Evolutionary conservation across 83 land plant genomes (phyloP), one percentile per base, ranked within the genome.

Genomic region (Diphasiastrum complanatum): DNA sequence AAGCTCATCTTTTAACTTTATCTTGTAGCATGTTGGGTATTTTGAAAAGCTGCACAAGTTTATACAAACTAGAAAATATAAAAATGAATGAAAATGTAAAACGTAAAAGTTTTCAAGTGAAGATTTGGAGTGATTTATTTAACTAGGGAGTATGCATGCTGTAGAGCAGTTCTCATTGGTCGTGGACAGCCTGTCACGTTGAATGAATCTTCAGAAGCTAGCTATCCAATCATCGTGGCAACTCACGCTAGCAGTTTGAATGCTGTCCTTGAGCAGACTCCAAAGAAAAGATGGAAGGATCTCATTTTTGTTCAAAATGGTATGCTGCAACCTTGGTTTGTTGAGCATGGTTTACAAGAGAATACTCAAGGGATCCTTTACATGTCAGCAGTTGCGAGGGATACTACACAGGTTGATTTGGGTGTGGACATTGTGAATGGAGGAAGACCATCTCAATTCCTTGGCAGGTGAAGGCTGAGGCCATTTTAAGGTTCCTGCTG

Each of bases 261-360:
- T 12, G 60, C 60, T 8, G 60, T 56, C 23, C 36, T 56, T 2
- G 37, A 3, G 1, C 10, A 33, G 20, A 56, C 60, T 16, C 23
- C 24, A 2, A 12, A 29, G 23, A 14, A 14, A 16, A 14, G 60
- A 56, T 56, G 60, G 60, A 56, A 33, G 60, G 60, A 56, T 41
- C 10, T 56, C 19, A 41, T 56, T 36, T 56, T 56, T 33, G 16
- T 56, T 14, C 60, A 56, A 41, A 56, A 56, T 33, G 60, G 60
- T 1, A 56, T 56, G 60, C 5, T 56, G 12, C 60, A 56, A 23
- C 60, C 60, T 32, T 56, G 60, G 60, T 41, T 56, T 41, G 12
- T 16, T 6, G 25, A 31, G 37, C 3, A 56, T 56, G 38, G 32
- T 11, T 25, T 56, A 41, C 38, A 56, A n/a, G 23, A 33, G 16